Percentiles rank a stretch among this genome's conserved stretches.
phyloP scores from a whole-genome alignment of 768 basidiomycete species.

The Boletellus sp. region DNA sequence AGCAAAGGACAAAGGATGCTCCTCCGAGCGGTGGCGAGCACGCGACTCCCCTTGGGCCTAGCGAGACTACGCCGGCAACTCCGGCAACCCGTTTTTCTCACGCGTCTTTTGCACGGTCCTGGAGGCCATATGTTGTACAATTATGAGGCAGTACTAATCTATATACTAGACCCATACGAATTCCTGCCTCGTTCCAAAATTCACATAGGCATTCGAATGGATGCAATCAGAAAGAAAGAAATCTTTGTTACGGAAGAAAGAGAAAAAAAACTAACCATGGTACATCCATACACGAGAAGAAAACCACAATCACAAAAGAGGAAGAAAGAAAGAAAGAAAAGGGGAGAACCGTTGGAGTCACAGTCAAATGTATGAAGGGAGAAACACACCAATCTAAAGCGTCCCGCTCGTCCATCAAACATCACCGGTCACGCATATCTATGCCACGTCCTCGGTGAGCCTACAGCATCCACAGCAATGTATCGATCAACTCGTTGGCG shows the following conservation, averaged over 20 bases:
- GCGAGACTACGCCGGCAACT: not conserved
- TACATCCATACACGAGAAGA: slow-evolving; percentile 7
- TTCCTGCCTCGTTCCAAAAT: slow-evolving; percentile 19
- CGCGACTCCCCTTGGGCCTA: too few species aligned
- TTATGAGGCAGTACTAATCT: slow-evolving; percentile 28
- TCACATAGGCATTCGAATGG: slow-evolving; percentile 7
- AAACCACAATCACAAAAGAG: not conserved
- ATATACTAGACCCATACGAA: slow-evolving; percentile 22
- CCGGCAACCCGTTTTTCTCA: slow-evolving; percentile 15
- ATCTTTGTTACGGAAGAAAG: slow-evolving; percentile 1
- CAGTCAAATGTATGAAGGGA: slow-evolving; percentile 5
- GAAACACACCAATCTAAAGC: slow-evolving; percentile 18
- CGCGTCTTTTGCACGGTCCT: slow-evolving; percentile 9
- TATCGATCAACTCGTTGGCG: slow-evolving; percentile 16
- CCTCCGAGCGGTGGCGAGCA: not conserved
- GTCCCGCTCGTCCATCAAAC: slow-evolving; percentile 21
- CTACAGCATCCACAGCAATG: not conserved
- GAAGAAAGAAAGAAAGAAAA: not conserved
- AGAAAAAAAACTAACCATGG: not conserved
- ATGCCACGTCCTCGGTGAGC: slow-evolving; percentile 14
- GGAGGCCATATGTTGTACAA: slow-evolving; percentile 16
- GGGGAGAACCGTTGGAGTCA: not conserved
- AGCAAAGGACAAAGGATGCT: not conserved
- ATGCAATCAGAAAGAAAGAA: slow-evolving; percentile 8
- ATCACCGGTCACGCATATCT: slow-evolving; percentile 15